These are phyloP conservation scores for Nemania sp. DNA, from an alignment of 2,329 filamentous ascomycete species.

Conservation along the genomic window DNA sequence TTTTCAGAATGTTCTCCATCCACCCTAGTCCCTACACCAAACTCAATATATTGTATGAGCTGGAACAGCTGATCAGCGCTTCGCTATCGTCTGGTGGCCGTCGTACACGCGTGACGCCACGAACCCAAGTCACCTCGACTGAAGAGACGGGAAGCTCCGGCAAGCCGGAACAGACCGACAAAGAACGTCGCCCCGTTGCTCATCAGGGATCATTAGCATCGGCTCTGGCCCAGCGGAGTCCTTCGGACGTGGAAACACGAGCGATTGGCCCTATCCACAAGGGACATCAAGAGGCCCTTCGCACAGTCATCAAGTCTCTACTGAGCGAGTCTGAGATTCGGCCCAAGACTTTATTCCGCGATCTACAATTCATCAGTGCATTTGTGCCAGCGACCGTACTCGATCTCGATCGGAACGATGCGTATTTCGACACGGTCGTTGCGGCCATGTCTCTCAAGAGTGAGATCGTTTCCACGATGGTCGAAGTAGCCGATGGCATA, in stretches of 20 bases:
- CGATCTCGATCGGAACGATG: conserved; percentile 70
- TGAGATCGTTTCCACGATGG: conserved; percentile 83
- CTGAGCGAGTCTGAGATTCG: conserved; percentile 70
- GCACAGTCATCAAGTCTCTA: conserved; percentile 67
- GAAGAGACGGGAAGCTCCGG: conserved; percentile 41
- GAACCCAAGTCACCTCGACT: conserved; percentile 45
- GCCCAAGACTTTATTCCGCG: conserved; percentile 81
- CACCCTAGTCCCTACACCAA: conserved; percentile 89
- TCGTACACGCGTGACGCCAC: conserved; percentile 43
- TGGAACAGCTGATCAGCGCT: conserved; percentile 80
- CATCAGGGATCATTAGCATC: conserved; percentile 47
- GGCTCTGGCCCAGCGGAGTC: conserved; percentile 40
- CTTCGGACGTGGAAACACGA: conserved; percentile 53
- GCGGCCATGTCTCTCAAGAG: conserved; percentile 88
- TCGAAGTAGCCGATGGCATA: conserved; percentile 73
- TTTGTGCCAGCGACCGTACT: conserved; percentile 65
- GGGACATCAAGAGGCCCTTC: conserved; percentile 57
- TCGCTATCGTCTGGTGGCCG: conserved; percentile 66
- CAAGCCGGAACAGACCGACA: conserved; percentile 68
- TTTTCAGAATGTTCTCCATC: conserved; percentile 85
- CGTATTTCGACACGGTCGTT: conserved; percentile 88
- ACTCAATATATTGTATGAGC: conserved; percentile 78
- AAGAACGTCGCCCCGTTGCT: conserved; percentile 67
- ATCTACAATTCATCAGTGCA: conserved; percentile 74
- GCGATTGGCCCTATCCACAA: conserved; percentile 59